Percentiles rank a stretch among this genome's conserved stretches.
These are phyloP conservation scores for Erodium trifolium DNA, from an alignment of 441 rosid genomes.

Conservation along the genomic window DNA sequence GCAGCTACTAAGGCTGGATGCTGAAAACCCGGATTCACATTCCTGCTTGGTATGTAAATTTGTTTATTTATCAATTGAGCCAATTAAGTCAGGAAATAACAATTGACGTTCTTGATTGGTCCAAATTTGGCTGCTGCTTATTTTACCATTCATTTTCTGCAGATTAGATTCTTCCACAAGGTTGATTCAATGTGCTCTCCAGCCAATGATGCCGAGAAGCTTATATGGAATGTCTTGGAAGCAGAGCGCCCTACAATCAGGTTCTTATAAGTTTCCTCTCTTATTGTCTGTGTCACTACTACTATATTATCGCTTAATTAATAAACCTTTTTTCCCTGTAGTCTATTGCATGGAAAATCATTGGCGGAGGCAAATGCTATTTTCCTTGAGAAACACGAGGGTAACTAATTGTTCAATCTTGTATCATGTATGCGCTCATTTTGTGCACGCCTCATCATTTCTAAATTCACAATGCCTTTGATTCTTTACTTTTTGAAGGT, in stretches of 20 bases:
- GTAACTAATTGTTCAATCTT: slow-evolving; percentile 24
- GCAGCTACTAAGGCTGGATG: slow-evolving; percentile 76
- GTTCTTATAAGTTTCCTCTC: slow-evolving; percentile 28
- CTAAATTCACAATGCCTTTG: slow-evolving; percentile 1
- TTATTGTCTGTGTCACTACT: background rate
- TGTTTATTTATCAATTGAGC: background rate
- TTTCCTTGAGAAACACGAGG: slow-evolving; percentile 75
- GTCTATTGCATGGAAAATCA: slow-evolving; percentile 77
- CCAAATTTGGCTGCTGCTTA: slow-evolving; percentile 9
- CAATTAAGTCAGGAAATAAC: background rate
- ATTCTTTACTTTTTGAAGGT: slow-evolving; percentile 36
- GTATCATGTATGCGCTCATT: background rate
- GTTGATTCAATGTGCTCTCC: slow-evolving; percentile 59
- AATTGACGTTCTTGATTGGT: background rate
- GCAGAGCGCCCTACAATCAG: slow-evolving; percentile 86
- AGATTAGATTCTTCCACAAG: slow-evolving; percentile 83
- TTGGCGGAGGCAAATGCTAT: slow-evolving; percentile 65
- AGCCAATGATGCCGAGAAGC: slow-evolving; percentile 62
- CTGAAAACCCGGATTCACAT: slow-evolving; percentile 89
- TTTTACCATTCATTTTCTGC: slow-evolving; percentile 27
- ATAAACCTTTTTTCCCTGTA: slow-evolving; percentile 20
- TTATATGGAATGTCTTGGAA: slow-evolving; percentile 80
- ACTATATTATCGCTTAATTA: background rate
- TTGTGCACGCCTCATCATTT: background rate
- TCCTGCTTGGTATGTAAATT: slow-evolving; percentile 68